Percentiles rank a stretch among this genome's conserved stretches.
phyloP scores from a whole-genome alignment of 768 basidiomycete species.

The Mycena vitilis region DNA sequence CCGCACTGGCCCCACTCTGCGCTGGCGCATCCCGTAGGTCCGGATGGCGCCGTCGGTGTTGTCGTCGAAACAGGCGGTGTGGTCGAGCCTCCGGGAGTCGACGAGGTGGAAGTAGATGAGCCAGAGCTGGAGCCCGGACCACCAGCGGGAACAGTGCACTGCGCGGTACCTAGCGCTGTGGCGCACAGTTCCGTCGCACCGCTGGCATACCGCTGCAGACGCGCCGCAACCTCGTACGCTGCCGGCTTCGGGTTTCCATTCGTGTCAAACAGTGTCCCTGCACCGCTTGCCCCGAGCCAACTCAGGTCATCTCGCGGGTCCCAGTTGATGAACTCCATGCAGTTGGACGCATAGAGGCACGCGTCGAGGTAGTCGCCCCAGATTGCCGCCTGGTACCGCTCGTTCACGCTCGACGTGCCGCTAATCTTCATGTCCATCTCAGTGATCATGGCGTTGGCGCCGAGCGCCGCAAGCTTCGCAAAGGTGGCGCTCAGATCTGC shows the following conservation, averaged over 20 bases:
- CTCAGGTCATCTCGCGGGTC: conserved; percentile 32
- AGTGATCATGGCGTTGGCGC: conserved; percentile 29
- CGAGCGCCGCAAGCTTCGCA: conserved; percentile 24
- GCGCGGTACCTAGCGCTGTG: conserved; percentile 15
- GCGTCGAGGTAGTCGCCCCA: conserved; percentile 34
- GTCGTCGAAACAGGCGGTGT: conserved; percentile 6
- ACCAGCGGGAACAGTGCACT: conserved; percentile 20
- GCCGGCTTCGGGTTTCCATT: conserved; percentile 31
- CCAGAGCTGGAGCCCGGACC: not conserved
- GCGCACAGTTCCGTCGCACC: conserved; percentile 28
- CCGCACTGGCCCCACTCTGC: conserved; percentile 21
- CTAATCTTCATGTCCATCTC: conserved; percentile 25
- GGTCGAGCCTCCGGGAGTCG: not conserved
- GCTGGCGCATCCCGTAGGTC: conserved; percentile 5
- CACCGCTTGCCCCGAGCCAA: conserved; percentile 26
- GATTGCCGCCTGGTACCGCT: conserved; percentile 29
- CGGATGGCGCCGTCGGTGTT: conserved; percentile 4
- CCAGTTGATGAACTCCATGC: conserved; percentile 34
- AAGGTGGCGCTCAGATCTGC: conserved; percentile 19
- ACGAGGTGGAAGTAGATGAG: not conserved
- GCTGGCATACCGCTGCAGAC: conserved; percentile 21
- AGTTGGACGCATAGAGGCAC: conserved; percentile 31
- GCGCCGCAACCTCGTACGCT: conserved; percentile 33
- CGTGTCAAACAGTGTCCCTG: conserved; percentile 29
- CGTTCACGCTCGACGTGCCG: not conserved